phyloP scores from a whole-genome alignment of 805 yeast species.

The Candida germanica region DNA sequence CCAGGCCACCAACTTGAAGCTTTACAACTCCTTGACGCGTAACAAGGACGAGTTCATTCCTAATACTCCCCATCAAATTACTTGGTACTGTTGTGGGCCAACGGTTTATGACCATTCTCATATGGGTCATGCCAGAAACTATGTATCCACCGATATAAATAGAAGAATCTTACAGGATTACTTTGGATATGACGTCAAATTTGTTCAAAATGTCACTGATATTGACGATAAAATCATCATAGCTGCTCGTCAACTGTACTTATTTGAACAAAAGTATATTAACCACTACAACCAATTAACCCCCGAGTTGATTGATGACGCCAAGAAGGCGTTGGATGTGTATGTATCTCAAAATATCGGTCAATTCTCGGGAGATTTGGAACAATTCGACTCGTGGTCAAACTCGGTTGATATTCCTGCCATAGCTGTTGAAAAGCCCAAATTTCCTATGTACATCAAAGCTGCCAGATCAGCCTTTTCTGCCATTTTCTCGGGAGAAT shows the following conservation, averaged over 20 bases:
- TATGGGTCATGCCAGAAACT: conserved; percentile 98
- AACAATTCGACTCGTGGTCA: conserved; percentile 51
- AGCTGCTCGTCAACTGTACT: conserved; percentile 85
- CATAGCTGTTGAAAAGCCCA: conserved; percentile 62
- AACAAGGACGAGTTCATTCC: conserved; percentile 80
- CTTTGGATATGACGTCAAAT: conserved; percentile 83
- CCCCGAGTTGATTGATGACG: conserved; percentile 34
- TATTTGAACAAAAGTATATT: conserved; percentile 60
- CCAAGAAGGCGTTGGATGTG: conserved; percentile 41
- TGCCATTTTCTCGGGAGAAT: conserved; percentile 35
- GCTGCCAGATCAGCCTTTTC: conserved; percentile 54
- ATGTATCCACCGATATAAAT: conserved; percentile 90
- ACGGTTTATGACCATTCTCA: conserved; percentile 95
- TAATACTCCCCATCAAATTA: conserved; percentile 55
- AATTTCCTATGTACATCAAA: conserved; percentile 77
- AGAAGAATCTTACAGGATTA: conserved; percentile 86
- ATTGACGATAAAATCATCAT: conserved; percentile 95
- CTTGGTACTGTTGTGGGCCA: conserved; percentile 99
- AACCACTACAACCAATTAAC: conserved; percentile 25
- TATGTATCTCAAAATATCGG: conserved; percentile 59
- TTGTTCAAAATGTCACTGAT: conserved; percentile 97
- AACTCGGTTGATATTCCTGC: conserved; percentile 45
- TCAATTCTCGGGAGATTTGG: conserved; percentile 26
- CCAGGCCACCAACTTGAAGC: conserved; percentile 37
- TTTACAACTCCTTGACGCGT: conserved; percentile 83